Conservation (phyloP, 129 eudicot genomes). For the Flaveria bidentis region DNA sequence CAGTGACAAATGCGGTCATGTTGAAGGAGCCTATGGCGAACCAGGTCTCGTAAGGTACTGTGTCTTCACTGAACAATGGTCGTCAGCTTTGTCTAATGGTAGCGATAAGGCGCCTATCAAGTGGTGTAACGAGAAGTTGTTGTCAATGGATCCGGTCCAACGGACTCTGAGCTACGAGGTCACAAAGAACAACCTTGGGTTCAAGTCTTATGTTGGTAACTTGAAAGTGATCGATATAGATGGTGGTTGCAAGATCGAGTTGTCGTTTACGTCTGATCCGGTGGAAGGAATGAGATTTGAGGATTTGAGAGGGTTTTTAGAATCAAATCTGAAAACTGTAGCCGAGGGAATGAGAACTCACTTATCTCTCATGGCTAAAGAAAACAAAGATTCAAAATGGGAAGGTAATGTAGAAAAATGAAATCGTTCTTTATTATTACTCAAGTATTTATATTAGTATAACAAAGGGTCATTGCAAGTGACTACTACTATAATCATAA, state of each 20-base stretch:
- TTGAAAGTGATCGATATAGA: constrained; percentile 32
- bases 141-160: not conserved
- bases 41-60: not conserved
- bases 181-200: constrained; percentile 53
- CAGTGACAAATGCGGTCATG: not conserved
- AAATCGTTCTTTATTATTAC: too few species aligned
- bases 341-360: not conserved
- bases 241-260: constrained; percentile 41
- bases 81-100: not conserved
- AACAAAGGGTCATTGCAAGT: too few species aligned
- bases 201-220: constrained; percentile 42
- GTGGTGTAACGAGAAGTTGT: not conserved
- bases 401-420: constrained; percentile 24
- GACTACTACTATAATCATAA: too few species aligned
- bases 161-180: constrained; percentile 45
- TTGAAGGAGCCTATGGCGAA: not conserved
- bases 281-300: constrained; percentile 1
- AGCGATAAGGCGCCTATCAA: not conserved
- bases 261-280: not conserved
- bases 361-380: not conserved
- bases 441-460: too few species aligned
- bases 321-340: not conserved
- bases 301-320: not conserved
- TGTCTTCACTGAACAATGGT: not conserved
- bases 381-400: constrained; percentile 37